phyloP scores from a whole-genome alignment of 2,329 filamentous ascomycete species.

The Leptosphaerulina australis region DNA sequence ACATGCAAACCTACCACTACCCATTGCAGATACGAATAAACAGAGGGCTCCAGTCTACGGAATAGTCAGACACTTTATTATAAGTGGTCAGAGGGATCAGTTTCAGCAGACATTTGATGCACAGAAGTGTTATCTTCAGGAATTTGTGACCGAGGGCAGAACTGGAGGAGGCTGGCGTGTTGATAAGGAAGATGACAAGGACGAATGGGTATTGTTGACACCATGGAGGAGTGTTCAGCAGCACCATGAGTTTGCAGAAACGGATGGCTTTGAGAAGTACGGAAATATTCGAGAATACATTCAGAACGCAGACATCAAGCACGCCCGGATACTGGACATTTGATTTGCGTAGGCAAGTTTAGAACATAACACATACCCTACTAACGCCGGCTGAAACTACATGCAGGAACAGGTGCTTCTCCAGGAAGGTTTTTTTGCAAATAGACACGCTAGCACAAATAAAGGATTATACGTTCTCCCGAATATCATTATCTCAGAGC shows the following conservation, averaged over 20 bases:
- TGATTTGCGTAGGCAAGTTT: constrained; percentile 8
- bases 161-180: constrained; percentile 51
- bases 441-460: too few relatives aligned
- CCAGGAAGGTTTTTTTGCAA: too few relatives aligned
- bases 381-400: too few relatives aligned
- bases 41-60: constrained; percentile 28
- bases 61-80: constrained; percentile 47
- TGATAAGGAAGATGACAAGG: constrained; percentile 43
- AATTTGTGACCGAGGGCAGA: constrained; percentile 33
- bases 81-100: constrained; percentile 20
- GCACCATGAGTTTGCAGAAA: constrained; percentile 44
- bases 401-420: too few relatives aligned
- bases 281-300: constrained; percentile 25
- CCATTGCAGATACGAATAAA: constrained; percentile 6
- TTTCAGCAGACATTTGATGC: constrained; percentile 39
- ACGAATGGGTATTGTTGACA: constrained; percentile 53
- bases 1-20: constrained; percentile 40
- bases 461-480: too few relatives aligned
- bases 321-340: constrained; percentile 29
- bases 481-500: too few relatives aligned
- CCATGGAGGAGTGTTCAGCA: constrained; percentile 49
- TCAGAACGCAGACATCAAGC: constrained; percentile 33
- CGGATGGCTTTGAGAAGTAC: constrained; percentile 41
- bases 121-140: constrained; percentile 34
- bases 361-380: too few relatives aligned